Evolutionary conservation across 768 basidiomycete genomes (phyloP).

Genomic region (Phylloporus arenicola): DNA sequence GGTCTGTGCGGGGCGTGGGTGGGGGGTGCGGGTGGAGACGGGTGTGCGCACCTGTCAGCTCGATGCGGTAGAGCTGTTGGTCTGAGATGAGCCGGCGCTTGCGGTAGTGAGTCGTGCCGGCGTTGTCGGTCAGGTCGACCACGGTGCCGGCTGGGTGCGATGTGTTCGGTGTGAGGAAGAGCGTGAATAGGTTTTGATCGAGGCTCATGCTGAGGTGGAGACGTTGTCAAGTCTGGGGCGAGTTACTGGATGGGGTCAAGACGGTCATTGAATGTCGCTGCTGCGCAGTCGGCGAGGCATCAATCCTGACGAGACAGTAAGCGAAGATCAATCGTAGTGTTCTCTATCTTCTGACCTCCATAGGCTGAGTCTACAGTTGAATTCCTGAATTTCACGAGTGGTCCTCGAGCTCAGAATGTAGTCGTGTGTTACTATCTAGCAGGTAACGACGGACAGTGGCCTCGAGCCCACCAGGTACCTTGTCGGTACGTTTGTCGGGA

Average conservation of each 20-base stretch:
- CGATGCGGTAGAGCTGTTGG: slow-evolving; percentile 49
- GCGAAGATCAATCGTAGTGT: no score
- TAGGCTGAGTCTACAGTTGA: no score
- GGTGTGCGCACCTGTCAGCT: slow-evolving; percentile 54
- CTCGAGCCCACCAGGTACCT: no score
- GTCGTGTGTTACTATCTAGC: no score
- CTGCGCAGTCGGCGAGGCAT: slow-evolving; percentile 4
- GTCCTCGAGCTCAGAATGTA: no score
- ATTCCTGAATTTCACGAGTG: no score
- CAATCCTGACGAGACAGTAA: no score
- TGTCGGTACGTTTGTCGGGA: no score
- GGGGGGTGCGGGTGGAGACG: slow-evolving; percentile 11
- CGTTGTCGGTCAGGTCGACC: slow-evolving; percentile 64
- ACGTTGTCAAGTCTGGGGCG: no score
- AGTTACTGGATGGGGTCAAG: no score
- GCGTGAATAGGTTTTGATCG: slow-evolving; percentile 82
- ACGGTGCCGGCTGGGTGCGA: slow-evolving; percentile 47
- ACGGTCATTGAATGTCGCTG: background rate
- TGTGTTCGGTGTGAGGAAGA: slow-evolving; percentile 55
- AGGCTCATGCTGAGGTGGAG: slow-evolving; percentile 61
- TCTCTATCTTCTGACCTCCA: no score
- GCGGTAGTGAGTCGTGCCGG: slow-evolving; percentile 62
- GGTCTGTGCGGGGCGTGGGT: slow-evolving; percentile 47
- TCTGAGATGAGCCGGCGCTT: slow-evolving; percentile 54
- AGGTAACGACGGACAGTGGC: no score